Percentiles rank a stretch among this genome's conserved stretches.
Evolutionary conservation across 179 eudicot genomes (phyloP).

Genomic region (Patellifolia procumbens): DNA sequence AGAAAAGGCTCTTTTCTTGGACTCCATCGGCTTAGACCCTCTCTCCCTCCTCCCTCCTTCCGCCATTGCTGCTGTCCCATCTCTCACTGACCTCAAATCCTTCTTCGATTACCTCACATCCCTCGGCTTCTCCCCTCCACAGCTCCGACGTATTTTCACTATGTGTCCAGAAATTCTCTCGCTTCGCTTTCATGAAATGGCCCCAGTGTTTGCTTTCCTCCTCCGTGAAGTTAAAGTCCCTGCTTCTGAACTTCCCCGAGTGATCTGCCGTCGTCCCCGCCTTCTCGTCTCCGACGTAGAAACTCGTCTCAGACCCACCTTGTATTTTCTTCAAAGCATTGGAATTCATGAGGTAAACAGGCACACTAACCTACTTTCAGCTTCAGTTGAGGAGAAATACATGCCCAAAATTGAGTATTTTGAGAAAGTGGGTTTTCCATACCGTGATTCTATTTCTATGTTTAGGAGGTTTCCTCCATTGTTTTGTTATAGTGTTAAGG

Average conservation of each 20-base stretch:
- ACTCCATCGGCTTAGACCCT: conserved; percentile 79
- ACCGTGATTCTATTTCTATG: conserved; percentile 57
- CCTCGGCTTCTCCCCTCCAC: conserved; percentile 45
- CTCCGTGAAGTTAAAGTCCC: conserved; percentile 70
- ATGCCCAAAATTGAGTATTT: conserved; percentile 69
- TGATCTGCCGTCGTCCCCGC: conserved; percentile 76
- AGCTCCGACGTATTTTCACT: conserved; percentile 56
- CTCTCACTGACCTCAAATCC: conserved; percentile 48
- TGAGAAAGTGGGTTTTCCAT: conserved; percentile 53
- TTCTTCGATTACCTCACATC: conserved; percentile 45
- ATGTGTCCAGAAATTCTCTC: conserved; percentile 79
- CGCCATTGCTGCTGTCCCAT: conserved; percentile 35
- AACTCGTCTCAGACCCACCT: conserved; percentile 65
- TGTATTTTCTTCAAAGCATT: conserved; percentile 78
- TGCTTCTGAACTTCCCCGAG: conserved; percentile 49
- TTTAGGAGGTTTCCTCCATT: conserved; percentile 71
- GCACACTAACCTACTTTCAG: conserved; percentile 65
- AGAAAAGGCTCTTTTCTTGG: conserved; percentile 61
- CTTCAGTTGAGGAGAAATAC: conserved; percentile 74
- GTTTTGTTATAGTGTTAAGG: conserved; percentile 77
- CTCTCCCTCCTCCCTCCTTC: conserved; percentile 45
- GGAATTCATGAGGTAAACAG: conserved; percentile 60
- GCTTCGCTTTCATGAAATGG: conserved; percentile 28
- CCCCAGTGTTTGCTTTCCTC: conserved; percentile 74
- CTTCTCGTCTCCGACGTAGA: conserved; percentile 59